Percentiles rank a stretch among this genome's conserved stretches.
Evolutionary conservation across 805 yeast genomes (phyloP).

Genomic region (Wickerhamomyces sydowiorum): DNA sequence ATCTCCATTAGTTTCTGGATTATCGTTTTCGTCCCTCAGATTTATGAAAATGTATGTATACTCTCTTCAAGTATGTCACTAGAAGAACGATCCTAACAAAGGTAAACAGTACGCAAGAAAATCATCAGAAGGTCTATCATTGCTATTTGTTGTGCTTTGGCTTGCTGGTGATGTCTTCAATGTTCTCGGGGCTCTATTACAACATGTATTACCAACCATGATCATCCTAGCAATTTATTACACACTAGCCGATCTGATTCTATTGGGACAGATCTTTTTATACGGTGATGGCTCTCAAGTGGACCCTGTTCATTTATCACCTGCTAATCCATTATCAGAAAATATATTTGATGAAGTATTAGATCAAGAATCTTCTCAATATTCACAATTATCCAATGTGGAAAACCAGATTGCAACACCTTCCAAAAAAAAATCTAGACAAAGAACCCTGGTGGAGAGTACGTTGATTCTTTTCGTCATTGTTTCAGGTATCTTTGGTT

Average conservation of each 20-base stretch:
- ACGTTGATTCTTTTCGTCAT: constrained; percentile 62
- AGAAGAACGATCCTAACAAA: constrained; percentile 18
- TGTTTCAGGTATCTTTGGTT: constrained; percentile 79
- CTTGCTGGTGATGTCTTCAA: constrained; percentile 91
- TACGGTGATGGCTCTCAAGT: constrained; percentile 62
- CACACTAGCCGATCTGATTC: constrained; percentile 82
- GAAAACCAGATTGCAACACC: constrained; percentile 13
- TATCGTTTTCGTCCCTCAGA: constrained; percentile 95
- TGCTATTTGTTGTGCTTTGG: constrained; percentile 86
- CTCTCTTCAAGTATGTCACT: no score
- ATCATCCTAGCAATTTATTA: constrained; percentile 86
- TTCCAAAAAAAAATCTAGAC: constrained; percentile 13
- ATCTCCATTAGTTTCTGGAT: constrained; percentile 97
- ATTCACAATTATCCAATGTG: constrained; percentile 5
- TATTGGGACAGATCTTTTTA: constrained; percentile 75
- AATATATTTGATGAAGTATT: constrained; percentile 62
- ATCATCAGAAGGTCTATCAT: constrained; percentile 84
- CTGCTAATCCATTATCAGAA: constrained; percentile 79
- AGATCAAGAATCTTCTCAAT: constrained; percentile 23
- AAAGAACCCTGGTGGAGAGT: constrained; percentile 23
- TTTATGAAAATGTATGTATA: constrained; percentile 63
- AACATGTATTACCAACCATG: constrained; percentile 93
- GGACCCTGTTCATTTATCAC: constrained; percentile 77
- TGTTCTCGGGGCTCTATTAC: constrained; percentile 84
- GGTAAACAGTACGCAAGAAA: constrained; percentile 61